phyloP scores from a whole-genome alignment of 495 filamentous ascomycete species.

The Ramalina intermedia region DNA sequence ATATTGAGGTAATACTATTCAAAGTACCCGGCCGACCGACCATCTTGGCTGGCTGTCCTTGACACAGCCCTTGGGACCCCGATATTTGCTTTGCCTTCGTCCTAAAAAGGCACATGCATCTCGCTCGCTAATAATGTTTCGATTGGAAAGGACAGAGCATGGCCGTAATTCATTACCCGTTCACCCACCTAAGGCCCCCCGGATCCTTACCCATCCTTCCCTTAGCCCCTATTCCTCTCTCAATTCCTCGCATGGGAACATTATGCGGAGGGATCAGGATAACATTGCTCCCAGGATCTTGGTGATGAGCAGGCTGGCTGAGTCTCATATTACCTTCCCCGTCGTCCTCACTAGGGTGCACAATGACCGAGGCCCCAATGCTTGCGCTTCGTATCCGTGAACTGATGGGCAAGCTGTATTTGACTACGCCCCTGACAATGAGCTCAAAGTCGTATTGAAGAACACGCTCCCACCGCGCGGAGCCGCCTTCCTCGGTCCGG shows the following conservation, averaged over 20 bases:
- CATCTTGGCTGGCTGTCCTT: too few species aligned
- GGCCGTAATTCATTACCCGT: too few species aligned
- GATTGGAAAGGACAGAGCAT: too few species aligned
- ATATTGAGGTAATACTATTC: too few species aligned
- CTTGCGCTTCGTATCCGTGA: constrained; percentile 43
- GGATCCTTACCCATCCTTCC: too few species aligned
- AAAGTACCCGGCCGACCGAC: too few species aligned
- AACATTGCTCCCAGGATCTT: constrained; percentile 2
- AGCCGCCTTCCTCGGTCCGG: constrained; percentile 70
- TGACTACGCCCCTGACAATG: constrained; percentile 75
- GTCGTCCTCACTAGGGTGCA: constrained; percentile 30
- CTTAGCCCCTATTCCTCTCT: too few species aligned
- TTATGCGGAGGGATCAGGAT: background rate
- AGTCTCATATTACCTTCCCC: background rate
- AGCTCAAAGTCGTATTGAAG: constrained; percentile 83
- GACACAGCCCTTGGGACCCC: too few species aligned
- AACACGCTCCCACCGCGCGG: constrained; percentile 82
- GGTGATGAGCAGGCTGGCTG: background rate
- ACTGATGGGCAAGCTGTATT: constrained; percentile 76
- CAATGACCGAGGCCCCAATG: constrained; percentile 36
- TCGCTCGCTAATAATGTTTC: background rate
- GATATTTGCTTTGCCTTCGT: background rate
- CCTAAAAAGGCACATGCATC: background rate
- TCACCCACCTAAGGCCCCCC: too few species aligned
- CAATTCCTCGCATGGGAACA: background rate